phyloP scores from a whole-genome alignment of 2,329 filamentous ascomycete genomes.

The Thermothelomyces thermophilus region DNA sequence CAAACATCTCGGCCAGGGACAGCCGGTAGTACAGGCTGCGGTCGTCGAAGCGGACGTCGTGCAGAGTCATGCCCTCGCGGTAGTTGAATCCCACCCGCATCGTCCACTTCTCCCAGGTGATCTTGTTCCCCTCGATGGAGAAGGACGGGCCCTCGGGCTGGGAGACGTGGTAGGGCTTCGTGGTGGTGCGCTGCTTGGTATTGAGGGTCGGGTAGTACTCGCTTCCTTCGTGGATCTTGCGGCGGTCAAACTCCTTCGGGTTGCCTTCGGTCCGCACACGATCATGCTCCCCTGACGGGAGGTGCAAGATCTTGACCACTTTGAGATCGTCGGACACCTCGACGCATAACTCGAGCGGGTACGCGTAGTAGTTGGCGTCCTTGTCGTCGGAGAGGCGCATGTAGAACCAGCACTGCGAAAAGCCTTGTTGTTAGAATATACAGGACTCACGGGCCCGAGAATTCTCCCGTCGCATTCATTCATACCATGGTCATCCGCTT shows the following conservation, averaged over 20 bases:
- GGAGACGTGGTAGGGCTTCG: constrained; percentile 54
- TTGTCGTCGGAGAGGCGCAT: constrained; percentile 34
- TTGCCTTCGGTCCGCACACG: constrained; percentile 29
- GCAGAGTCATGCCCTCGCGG: constrained; percentile 63
- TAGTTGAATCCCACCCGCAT: constrained; percentile 64
- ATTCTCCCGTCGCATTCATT: too few relatives aligned
- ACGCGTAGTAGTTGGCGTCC: constrained; percentile 52
- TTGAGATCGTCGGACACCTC: constrained; percentile 44
- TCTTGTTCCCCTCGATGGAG: constrained; percentile 43
- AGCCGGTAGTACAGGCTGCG: constrained; percentile 61
- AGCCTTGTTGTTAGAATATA: too few relatives aligned
- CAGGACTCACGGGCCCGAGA: too few relatives aligned
- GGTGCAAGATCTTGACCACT: constrained; percentile 43
- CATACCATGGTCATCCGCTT: constrained; percentile 43
- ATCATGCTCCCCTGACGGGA: constrained; percentile 38
- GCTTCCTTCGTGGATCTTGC: constrained; percentile 34
- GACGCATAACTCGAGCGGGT: constrained; percentile 47
- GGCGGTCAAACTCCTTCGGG: constrained; percentile 34
- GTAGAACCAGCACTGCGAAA: constrained; percentile 35
- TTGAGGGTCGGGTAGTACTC: constrained; percentile 36
- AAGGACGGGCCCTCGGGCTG: constrained; percentile 65
- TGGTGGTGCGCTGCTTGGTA: constrained; percentile 35
- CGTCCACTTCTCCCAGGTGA: constrained; percentile 62
- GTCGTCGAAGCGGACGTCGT: constrained; percentile 62
- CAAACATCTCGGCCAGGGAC: constrained; percentile 62